Evolutionary conservation across 2,329 filamentous ascomycete species (phyloP).

Genomic region (Neonectria sp.): DNA sequence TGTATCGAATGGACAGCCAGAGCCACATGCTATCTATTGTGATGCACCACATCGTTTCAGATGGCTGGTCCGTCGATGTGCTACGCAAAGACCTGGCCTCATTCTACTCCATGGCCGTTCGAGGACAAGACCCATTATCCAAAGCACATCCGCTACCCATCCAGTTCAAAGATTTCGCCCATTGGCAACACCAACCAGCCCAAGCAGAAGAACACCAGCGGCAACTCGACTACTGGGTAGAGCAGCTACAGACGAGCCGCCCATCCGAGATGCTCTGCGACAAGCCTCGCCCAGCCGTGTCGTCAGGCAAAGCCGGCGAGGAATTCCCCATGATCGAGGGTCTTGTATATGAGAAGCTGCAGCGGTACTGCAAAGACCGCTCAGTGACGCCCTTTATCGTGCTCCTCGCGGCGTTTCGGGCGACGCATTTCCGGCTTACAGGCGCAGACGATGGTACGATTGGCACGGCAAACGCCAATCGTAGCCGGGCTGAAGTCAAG

Average conservation of each 20-base stretch:
- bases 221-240: conserved; percentile 24
- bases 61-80: conserved; percentile 46
- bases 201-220: conserved; percentile 4
- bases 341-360: conserved; percentile 15
- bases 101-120: conserved; percentile 22
- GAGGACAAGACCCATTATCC: conserved; percentile 31
- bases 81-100: conserved; percentile 22
- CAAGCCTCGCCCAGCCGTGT: conserved; percentile 18
- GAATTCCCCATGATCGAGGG: conserved; percentile 26
- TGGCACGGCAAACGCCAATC: conserved; percentile 23
- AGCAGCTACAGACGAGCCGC: conserved; percentile 8
- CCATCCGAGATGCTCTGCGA: conserved; percentile 31
- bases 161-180: conserved; percentile 42
- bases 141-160: conserved; percentile 36
- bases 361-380: conserved; percentile 26
- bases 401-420: conserved; percentile 41
- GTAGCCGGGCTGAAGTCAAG: too few species aligned
- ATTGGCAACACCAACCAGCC: conserved; percentile 5
- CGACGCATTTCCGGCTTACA: conserved; percentile 43
- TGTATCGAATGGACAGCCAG: conserved; percentile 27
- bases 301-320: conserved; percentile 25
- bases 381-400: conserved; percentile 26
- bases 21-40: conserved; percentile 45
- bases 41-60: conserved; percentile 50
- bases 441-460: conserved; percentile 39